phyloP scores from a whole-genome alignment of 768 basidiomycete species.

The Lactarius pseudohatsudake region DNA sequence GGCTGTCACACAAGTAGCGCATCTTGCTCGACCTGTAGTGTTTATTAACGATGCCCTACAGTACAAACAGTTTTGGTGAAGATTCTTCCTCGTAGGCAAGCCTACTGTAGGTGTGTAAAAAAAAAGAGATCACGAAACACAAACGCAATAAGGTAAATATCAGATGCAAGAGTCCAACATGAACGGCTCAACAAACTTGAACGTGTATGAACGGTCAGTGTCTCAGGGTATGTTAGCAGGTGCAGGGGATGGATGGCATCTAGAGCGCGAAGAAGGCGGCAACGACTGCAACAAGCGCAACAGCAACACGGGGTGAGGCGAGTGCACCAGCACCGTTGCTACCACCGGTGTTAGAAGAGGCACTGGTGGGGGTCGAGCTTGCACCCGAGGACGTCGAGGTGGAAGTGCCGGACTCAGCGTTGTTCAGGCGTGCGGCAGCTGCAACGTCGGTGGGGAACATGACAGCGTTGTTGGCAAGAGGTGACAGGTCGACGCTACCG shows the following conservation, averaged over 20 bases:
- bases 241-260: slow-evolving; percentile 21
- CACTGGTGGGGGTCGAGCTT: slow-evolving; percentile 27
- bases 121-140: slow-evolving; percentile 23
- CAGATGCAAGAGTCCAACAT: slow-evolving; percentile 23
- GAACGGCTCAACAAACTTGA: slow-evolving; percentile 12
- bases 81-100: slow-evolving; percentile 25
- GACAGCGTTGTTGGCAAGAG: slow-evolving; percentile 45
- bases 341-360: slow-evolving; percentile 29
- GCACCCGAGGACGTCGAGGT: slow-evolving; percentile 30
- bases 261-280: slow-evolving; percentile 46
- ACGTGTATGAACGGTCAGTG: slow-evolving; percentile 13
- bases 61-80: neutral
- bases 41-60: neutral
- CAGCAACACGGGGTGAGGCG: slow-evolving; percentile 48
- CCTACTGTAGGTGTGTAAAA: slow-evolving; percentile 13
- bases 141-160: slow-evolving; percentile 16
- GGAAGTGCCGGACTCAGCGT: slow-evolving; percentile 36
- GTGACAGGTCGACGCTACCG: slow-evolving; percentile 52
- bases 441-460: slow-evolving; percentile 62
- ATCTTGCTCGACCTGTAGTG: neutral
- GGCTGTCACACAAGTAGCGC: neutral
- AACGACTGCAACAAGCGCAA: slow-evolving; percentile 52
- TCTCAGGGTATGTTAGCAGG: slow-evolving; percentile 17
- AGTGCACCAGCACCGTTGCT: slow-evolving; percentile 48
- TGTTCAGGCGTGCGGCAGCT: slow-evolving; percentile 38